Evolutionary conservation across 2,329 filamentous ascomycete species (phyloP).

Genomic region (Atkinsonella hypoxylon): DNA sequence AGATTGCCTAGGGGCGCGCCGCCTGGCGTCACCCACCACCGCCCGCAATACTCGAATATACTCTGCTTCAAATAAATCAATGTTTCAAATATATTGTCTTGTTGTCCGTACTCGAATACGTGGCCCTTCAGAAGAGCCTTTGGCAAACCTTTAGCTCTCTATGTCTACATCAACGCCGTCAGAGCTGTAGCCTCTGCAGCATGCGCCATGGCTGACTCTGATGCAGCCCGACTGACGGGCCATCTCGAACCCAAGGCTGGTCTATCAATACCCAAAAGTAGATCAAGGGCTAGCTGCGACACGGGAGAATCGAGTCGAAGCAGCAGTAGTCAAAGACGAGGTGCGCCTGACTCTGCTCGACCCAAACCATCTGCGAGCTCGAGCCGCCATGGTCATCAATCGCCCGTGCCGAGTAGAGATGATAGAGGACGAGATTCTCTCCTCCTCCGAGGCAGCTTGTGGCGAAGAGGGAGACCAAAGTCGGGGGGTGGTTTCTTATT

Average conservation of each 20-base stretch:
- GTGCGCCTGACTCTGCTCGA: constrained; percentile 12
- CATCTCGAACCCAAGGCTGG: constrained; percentile 5
- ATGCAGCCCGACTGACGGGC: constrained; percentile 9
- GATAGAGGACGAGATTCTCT: neutral
- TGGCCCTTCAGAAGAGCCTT: neutral
- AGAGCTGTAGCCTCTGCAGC: constrained; percentile 7
- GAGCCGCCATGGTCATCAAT: constrained; percentile 5
- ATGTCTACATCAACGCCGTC: neutral
- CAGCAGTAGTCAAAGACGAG: neutral
- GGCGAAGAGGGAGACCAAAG: constrained; percentile 28
- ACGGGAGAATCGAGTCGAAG: constrained; percentile 30
- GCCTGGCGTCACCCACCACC: too few relatives aligned
- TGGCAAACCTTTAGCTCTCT: neutral
- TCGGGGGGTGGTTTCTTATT: constrained; percentile 40
- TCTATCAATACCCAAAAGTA: constrained; percentile 8
- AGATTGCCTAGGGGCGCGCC: too few relatives aligned
- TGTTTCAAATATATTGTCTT: too few relatives aligned
- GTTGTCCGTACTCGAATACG: neutral
- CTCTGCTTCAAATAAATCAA: neutral
- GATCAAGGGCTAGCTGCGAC: constrained; percentile 23
- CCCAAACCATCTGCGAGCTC: constrained; percentile 11
- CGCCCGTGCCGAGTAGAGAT: constrained; percentile 5
- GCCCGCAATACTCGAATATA: neutral
- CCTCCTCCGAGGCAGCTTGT: constrained; percentile 15
- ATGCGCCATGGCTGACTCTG: constrained; percentile 15